phyloP scores from a whole-genome alignment of 306 rosid species.

The Vigna nakashimae region DNA sequence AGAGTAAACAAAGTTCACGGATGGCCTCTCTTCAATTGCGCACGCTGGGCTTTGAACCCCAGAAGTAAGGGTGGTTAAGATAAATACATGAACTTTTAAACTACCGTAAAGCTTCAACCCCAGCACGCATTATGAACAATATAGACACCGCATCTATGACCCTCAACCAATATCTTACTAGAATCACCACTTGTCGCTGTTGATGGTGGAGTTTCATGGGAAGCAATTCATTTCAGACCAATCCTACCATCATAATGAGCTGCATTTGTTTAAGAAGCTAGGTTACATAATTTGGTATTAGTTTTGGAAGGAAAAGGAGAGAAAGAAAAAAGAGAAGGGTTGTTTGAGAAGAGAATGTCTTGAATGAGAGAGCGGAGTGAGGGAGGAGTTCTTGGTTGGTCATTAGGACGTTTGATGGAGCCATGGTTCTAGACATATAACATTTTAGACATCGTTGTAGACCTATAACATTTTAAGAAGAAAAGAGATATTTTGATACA shows the following conservation, averaged over 20 bases:
- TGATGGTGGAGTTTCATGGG: neutral
- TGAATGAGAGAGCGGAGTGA: slow-evolving; percentile 46
- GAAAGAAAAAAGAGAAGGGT: slow-evolving; percentile 40
- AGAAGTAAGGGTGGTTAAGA: neutral
- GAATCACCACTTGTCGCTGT: slow-evolving; percentile 49
- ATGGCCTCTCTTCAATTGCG: neutral
- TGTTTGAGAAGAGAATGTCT: slow-evolving; percentile 47
- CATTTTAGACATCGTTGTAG: slow-evolving; percentile 44
- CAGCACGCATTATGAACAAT: slow-evolving; percentile 60
- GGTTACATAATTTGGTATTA: slow-evolving; percentile 38
- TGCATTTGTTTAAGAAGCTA: slow-evolving; percentile 44
- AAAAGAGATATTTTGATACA: too few species aligned
- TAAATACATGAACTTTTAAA: slow-evolving; percentile 42
- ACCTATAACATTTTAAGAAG: slow-evolving; percentile 24
- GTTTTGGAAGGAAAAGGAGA: slow-evolving; percentile 46
- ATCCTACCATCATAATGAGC: slow-evolving; percentile 56
- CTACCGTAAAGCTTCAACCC: slow-evolving; percentile 57
- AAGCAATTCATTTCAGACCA: slow-evolving; percentile 58
- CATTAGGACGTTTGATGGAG: slow-evolving; percentile 38
- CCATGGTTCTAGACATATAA: slow-evolving; percentile 46
- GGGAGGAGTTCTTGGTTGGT: slow-evolving; percentile 29
- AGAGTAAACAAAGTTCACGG: slow-evolving; percentile 42
- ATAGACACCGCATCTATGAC: slow-evolving; percentile 62
- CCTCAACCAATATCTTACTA: slow-evolving; percentile 48
- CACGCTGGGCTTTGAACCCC: too few species aligned